Evolutionary conservation across 805 yeast species (phyloP).

Genomic region (Saccharomyces kudriavzevii): DNA sequence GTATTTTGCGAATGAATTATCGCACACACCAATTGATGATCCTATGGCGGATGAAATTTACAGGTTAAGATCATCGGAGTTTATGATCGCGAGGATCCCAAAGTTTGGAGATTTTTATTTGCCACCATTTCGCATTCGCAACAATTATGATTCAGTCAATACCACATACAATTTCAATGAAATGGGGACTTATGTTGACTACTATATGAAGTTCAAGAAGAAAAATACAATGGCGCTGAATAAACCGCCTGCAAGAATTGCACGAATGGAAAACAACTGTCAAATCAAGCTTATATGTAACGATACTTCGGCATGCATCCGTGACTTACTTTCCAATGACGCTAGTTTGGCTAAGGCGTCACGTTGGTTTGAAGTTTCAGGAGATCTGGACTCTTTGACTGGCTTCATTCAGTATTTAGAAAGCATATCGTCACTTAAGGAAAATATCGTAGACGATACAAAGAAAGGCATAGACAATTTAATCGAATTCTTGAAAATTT

Average conservation of each 20-base stretch:
- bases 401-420: background rate
- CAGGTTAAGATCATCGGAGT: slow-evolving; percentile 24
- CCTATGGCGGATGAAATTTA: slow-evolving; percentile 24
- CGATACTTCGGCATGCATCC: slow-evolving; percentile 18
- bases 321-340: slow-evolving; percentile 8
- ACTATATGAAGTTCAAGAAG: background rate
- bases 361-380: background rate
- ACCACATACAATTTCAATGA: background rate
- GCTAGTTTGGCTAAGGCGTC: background rate
- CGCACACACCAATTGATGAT: slow-evolving; percentile 23
- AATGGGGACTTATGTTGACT: background rate
- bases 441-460: background rate
- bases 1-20: slow-evolving; percentile 18
- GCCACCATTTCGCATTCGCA: slow-evolving; percentile 15
- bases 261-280: slow-evolving; percentile 8
- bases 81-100: slow-evolving; percentile 26
- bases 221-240: background rate
- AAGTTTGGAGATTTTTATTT: slow-evolving; percentile 29
- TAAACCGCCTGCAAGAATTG: background rate
- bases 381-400: background rate
- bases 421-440: background rate
- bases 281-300: slow-evolving; percentile 24
- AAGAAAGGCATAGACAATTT: background rate
- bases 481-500: background rate
- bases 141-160: background rate